Conservation (phyloP, 768 basidiomycete genomes). For the Hericium alpestre region DNA sequence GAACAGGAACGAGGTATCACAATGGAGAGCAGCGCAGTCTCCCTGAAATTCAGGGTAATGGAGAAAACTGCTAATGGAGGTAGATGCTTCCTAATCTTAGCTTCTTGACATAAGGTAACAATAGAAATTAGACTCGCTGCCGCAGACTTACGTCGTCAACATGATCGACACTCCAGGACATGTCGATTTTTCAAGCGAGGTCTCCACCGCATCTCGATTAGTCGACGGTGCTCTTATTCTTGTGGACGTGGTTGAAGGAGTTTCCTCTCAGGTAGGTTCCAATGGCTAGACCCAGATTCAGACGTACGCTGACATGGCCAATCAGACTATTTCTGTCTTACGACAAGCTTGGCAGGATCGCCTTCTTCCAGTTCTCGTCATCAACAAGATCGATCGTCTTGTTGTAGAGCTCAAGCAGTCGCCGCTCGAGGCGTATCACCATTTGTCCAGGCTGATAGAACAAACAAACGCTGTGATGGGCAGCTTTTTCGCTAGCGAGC, state of each 20-base stretch:
- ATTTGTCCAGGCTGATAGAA: conserved; percentile 86
- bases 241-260: conserved; percentile 95
- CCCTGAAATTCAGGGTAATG: conserved; percentile 76
- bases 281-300: background rate
- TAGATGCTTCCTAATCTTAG: conserved; percentile 17
- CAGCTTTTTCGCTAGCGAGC: conserved; percentile 83
- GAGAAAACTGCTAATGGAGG: conserved; percentile 46
- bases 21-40: conserved; percentile 96
- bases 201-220: conserved; percentile 85
- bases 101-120: no score
- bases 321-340: conserved; percentile 86
- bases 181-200: conserved; percentile 96
- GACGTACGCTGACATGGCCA: background rate
- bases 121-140: conserved; percentile 3
- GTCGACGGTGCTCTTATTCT: conserved; percentile 94
- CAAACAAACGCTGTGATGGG: conserved; percentile 99
- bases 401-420: conserved; percentile 88
- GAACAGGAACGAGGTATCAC: conserved; percentile 97
- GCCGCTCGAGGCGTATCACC: conserved; percentile 88
- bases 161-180: conserved; percentile 99
- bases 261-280: conserved; percentile 80
- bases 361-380: conserved; percentile 82
- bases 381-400: conserved; percentile 93
- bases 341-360: conserved; percentile 90
- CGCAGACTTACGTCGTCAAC: conserved; percentile 76